These are phyloP conservation scores for Penicillium sp. DNA, from an alignment of 2,329 filamentous ascomycete species.

Conservation along the genomic window DNA sequence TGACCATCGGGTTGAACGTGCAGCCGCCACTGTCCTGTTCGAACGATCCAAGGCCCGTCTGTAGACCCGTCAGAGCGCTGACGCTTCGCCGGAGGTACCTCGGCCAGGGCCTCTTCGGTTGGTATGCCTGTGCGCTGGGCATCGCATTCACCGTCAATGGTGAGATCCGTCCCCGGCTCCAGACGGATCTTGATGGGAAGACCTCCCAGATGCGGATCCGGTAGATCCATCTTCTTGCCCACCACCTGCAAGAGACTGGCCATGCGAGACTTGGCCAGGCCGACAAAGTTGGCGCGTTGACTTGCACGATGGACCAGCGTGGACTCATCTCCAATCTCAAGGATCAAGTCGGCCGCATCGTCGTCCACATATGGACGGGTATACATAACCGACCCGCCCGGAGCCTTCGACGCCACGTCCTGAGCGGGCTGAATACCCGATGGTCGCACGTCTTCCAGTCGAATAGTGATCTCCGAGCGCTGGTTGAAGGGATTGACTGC, in stretches of 20 bases:
- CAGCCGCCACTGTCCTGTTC: constrained; percentile 69
- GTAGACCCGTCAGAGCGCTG: constrained; percentile 46
- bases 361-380: constrained; percentile 84
- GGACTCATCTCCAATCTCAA: constrained; percentile 72
- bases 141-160: constrained; percentile 39
- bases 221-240: constrained; percentile 73
- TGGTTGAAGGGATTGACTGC: constrained; percentile 69
- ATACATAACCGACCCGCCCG: constrained; percentile 67
- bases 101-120: constrained; percentile 32
- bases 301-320: constrained; percentile 56
- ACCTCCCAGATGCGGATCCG: constrained; percentile 57
- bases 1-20: constrained; percentile 56
- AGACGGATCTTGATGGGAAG: constrained; percentile 65
- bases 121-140: constrained; percentile 29
- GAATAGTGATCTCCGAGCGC: constrained; percentile 72
- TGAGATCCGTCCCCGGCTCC: constrained; percentile 49
- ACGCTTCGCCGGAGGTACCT: constrained; percentile 32
- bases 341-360: constrained; percentile 66
- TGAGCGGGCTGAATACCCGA: constrained; percentile 69
- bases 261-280: constrained; percentile 67
- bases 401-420: constrained; percentile 39
- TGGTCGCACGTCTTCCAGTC: constrained; percentile 83
- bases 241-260: constrained; percentile 74
- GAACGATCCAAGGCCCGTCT: constrained; percentile 58
- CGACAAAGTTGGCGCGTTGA: constrained; percentile 69